Percentiles rank a stretch among this genome's conserved stretches.
Conservation (phyloP, 2,329 filamentous ascomycete genomes). For the Botrytis paeoniae region DNA sequence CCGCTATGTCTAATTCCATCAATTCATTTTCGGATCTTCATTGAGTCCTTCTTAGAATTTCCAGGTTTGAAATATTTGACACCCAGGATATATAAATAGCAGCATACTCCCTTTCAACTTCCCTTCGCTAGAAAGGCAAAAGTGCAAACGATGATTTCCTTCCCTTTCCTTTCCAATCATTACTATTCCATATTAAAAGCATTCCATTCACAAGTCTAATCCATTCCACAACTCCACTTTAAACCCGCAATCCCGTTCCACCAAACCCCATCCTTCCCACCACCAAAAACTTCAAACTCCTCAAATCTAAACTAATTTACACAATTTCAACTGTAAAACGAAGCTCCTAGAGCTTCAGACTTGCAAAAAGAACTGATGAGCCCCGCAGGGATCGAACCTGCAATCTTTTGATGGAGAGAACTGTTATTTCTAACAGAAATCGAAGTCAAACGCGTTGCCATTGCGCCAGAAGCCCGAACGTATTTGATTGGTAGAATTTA, state of each 20-base stretch:
- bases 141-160: not conserved
- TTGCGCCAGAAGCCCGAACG: not conserved
- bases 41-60: not conserved
- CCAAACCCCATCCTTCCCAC: too few relatives aligned
- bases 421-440: conserved; percentile 1
- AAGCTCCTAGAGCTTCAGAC: not conserved
- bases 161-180: not conserved
- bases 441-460: conserved; percentile 17
- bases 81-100: not conserved
- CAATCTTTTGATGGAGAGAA: conserved; percentile 4
- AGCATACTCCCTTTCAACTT: not conserved
- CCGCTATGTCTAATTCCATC: not conserved
- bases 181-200: not conserved
- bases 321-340: not conserved
- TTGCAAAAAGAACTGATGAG: not conserved
- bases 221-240: not conserved
- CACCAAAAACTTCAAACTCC: not conserved
- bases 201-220: not conserved
- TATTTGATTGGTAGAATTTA: accelerated
- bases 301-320: not conserved
- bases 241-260: not conserved
- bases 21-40: not conserved
- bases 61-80: not conserved
- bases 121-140: not conserved
- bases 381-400: conserved; percentile 1